phyloP scores from a whole-genome alignment of 2,329 filamentous ascomycete species.

The Leptographium radiaticola region DNA sequence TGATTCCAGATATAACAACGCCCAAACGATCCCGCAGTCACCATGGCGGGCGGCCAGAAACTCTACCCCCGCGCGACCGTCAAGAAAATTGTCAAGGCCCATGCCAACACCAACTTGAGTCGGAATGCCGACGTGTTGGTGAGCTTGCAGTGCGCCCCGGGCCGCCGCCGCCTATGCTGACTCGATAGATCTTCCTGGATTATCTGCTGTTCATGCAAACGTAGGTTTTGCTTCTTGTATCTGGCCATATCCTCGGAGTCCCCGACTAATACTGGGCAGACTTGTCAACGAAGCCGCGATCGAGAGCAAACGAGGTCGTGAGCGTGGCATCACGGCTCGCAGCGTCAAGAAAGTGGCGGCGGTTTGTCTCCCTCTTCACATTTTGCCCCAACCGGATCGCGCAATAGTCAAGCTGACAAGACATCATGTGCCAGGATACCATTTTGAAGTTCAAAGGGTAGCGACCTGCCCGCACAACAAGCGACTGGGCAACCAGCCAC shows the following conservation, averaged over 20 bases:
- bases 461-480: slow-evolving; percentile 13
- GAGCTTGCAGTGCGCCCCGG: slow-evolving; percentile 15
- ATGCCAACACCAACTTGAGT: slow-evolving; percentile 65
- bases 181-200: slow-evolving; percentile 61
- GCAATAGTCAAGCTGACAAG: neutral
- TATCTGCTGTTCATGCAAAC: slow-evolving; percentile 71
- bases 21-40: neutral
- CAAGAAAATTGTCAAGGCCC: slow-evolving; percentile 82
- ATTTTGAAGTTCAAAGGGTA: slow-evolving; percentile 57
- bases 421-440: slow-evolving; percentile 34
- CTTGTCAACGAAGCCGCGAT: slow-evolving; percentile 71
- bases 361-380: slow-evolving; percentile 30
- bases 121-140: slow-evolving; percentile 82
- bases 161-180: neutral
- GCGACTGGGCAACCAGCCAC: neutral
- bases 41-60: slow-evolving; percentile 54
- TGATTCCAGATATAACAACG: neutral
- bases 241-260: neutral
- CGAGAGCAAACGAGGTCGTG: slow-evolving; percentile 58
- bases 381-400: neutral
- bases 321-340: slow-evolving; percentile 60
- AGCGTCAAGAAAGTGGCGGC: slow-evolving; percentile 67
- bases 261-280: slow-evolving; percentile 26
- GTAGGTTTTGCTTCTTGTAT: slow-evolving; percentile 21
- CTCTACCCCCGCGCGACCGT: slow-evolving; percentile 73